Base-by-base conservation (phyloP, 78 protist species). In the Acrasis kona region DNA sequence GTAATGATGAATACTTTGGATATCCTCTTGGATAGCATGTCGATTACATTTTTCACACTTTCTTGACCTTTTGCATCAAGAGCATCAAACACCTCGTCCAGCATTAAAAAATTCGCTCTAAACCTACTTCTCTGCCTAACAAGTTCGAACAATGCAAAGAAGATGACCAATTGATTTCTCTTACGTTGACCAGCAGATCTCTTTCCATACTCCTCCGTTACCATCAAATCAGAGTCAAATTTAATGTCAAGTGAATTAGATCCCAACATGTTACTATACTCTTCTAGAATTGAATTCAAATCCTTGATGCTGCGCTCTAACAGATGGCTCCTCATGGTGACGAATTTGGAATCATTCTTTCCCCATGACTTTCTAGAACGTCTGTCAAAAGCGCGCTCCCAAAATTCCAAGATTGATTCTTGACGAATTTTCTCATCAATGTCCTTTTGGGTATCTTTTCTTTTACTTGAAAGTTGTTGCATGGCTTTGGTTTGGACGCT, bases 81-180 rank as follows among this genome's bases (percentile, higher is more conserved):
- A 12, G 71, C 19, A 67, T 67, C 71, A 67, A 67, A 67, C 19
- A 67, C 71, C 28, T 67, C 71, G 19, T 67, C 71, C 19, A 67
- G 28, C 71, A 67, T 67, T 19, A 67, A 19, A 19, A 67, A 67
- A 19, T 19, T 19, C 19, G 71, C n/a, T 19, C 19, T 19, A 19
- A 67, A 67, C n/a, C n/a, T 67, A 31, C 65, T 28, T 19, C 19
- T 67, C 28, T 30, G 71, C 19, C 28, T 19, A 67, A 67, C 65
- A 67, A 67, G 65, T 31, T 67, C 71, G 28, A 67, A 67, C n/a
- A 67, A 19, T 19, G 71, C 19, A 67, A 67, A 67, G 19, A 67
- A 19, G 19, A 67, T 67, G 28, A 19, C 19, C 28, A 67, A 67
- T 30, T 67, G 66, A 19, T 30, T 19, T 67, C 71, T 19, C 71